Conservation (phyloP, 78 protist species). For the Bigelowiella natans region DNA sequence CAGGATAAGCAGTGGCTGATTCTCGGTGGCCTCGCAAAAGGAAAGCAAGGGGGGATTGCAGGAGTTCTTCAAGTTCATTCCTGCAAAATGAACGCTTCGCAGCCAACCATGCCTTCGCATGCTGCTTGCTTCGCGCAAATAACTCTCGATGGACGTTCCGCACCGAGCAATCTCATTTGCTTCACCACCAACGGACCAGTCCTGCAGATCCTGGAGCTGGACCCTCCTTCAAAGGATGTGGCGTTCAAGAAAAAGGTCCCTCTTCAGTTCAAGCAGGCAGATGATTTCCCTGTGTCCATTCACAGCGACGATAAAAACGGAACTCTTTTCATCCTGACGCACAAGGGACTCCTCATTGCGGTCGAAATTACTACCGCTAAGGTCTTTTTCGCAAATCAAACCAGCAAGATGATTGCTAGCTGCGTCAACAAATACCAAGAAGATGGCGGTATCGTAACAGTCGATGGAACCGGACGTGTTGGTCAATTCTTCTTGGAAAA, state of each 20-base stretch:
- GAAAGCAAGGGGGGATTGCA: conserved; percentile 29
- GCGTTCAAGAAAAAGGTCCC: conserved; percentile 51
- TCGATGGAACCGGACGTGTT: conserved; percentile 35
- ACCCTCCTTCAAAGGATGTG: not conserved
- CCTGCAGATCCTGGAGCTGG: not conserved
- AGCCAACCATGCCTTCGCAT: conserved; percentile 81
- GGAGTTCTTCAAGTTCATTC: conserved; percentile 88
- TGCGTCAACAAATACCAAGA: not conserved
- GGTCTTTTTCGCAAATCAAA: not conserved
- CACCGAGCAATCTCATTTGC: conserved; percentile 56
- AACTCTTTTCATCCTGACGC: conserved; percentile 77
- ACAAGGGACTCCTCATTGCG: not conserved
- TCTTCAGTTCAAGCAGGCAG: conserved; percentile 66
- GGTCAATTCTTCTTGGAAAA: conserved; percentile 70
- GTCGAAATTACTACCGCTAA: not conserved
- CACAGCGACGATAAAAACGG: conserved; percentile 57
- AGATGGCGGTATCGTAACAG: not conserved
- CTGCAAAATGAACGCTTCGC: conserved; percentile 69
- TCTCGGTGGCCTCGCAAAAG: not conserved
- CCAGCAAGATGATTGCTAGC: not conserved
- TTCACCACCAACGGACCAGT: conserved; percentile 44
- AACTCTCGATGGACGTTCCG: conserved; percentile 52
- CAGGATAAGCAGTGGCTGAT: conserved; percentile 60
- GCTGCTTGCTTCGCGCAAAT: conserved; percentile 71
- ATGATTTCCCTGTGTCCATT: conserved; percentile 96